phyloP scores from a whole-genome alignment of 129 eudicot species.

The Flaveria ramosissima region DNA sequence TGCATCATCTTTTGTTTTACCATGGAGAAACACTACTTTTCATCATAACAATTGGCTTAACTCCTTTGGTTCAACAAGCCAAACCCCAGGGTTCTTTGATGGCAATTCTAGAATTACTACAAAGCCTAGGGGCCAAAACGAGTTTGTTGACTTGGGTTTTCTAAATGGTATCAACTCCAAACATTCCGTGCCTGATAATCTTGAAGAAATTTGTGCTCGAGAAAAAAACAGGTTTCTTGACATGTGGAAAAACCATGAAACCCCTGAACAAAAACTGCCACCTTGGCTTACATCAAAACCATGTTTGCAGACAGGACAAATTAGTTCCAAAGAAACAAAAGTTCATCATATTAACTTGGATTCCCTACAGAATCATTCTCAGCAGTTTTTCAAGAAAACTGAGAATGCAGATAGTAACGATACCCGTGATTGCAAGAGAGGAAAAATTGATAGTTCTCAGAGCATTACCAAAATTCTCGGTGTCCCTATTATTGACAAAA shows the following conservation, averaged over 20 bases:
- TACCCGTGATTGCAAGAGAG: conserved; percentile 30
- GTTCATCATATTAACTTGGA: conserved; percentile 57
- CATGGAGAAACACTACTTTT: conserved; percentile 34
- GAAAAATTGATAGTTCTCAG: conserved; percentile 14
- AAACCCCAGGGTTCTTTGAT: conserved; percentile 32
- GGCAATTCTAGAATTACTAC: conserved; percentile 25
- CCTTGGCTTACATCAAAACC: conserved; percentile 44
- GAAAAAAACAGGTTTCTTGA: conserved; percentile 33
- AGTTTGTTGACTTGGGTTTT: conserved; percentile 28
- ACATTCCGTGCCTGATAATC: conserved; percentile 1
- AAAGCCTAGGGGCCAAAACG: conserved; percentile 20
- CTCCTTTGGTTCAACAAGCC: conserved; percentile 31
- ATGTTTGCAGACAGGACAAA: conserved; percentile 30
- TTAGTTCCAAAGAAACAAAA: conserved; percentile 31
- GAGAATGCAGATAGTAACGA: conserved; percentile 18
- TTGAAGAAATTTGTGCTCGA: conserved; percentile 14
- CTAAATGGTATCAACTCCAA: conserved; percentile 18
- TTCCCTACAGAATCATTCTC: conserved; percentile 58
- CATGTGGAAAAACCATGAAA: conserved; percentile 44
- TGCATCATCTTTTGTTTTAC: conserved; percentile 23
- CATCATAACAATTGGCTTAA: conserved; percentile 29
- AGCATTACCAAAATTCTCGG: conserved; percentile 38
- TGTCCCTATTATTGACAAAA: conserved; percentile 36
- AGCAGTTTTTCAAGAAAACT: conserved; percentile 53
- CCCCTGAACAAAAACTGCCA: conserved; percentile 33